Evolutionary conservation across 257 asterid species (phyloP).

Genomic region (Forsythia viridissima): DNA sequence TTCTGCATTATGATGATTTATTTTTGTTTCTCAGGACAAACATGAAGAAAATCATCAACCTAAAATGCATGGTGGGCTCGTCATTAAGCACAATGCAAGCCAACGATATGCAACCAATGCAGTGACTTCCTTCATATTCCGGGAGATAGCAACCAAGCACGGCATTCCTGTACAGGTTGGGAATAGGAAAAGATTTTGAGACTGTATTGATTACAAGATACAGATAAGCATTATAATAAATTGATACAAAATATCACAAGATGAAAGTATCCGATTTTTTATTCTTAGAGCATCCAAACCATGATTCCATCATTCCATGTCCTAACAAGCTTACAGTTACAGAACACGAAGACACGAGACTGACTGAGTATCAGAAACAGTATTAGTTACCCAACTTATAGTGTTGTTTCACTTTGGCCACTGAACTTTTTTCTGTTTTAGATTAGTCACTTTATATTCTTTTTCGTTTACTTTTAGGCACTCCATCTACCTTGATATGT

Average conservation of each 20-base stretch:
- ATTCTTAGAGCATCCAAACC: neutral
- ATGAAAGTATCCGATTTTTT: neutral
- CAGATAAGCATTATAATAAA: neutral
- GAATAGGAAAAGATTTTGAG: neutral
- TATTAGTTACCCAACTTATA: neutral
- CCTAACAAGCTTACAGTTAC: neutral
- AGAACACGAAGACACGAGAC: neutral
- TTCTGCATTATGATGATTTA: slow-evolving; percentile 3
- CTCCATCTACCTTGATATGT: neutral
- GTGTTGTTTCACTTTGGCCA: neutral
- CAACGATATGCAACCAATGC: slow-evolving; percentile 97
- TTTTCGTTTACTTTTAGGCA: neutral
- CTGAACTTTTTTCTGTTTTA: neutral
- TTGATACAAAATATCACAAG: neutral
- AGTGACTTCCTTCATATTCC: slow-evolving; percentile 77
- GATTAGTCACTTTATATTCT: neutral
- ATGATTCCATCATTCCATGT: neutral
- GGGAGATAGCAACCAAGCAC: slow-evolving; percentile 81
- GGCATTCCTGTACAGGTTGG: slow-evolving; percentile 82
- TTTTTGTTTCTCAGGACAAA: slow-evolving; percentile 62
- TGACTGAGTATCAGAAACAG: neutral
- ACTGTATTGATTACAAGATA: neutral
- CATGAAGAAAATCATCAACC: slow-evolving; percentile 99
- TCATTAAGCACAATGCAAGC: slow-evolving; percentile 90
- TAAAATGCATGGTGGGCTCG: slow-evolving; percentile 89